Evolutionary conservation across 768 basidiomycete species (phyloP), one percentile per base, ranked within the genome.

Genomic region (Boletales sp.): DNA sequence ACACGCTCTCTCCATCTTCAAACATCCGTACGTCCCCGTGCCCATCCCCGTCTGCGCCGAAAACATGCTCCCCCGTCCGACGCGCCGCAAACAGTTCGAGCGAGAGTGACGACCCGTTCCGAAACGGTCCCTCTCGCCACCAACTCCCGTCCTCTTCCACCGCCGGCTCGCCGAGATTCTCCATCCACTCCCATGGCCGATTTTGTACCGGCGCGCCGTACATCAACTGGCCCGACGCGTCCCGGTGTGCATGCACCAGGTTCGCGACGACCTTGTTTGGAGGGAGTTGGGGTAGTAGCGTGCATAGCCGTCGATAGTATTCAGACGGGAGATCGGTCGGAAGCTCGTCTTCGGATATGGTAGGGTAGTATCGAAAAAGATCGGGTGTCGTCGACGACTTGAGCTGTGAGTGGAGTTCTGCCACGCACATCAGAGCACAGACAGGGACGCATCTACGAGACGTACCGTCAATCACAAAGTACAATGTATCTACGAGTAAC

Each of bases 171-270:
- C 87, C 87, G 4, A 90, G 60, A 61, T 85, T 81, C 65, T 92
- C 89, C 8, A 84, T 80, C 88, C 89, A 91, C 64, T 92, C 89
- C 89, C 89, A 92, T 4, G 90, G 87, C 31, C 82, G 79, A 66
- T 90, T 87, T 49, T 80, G 72, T 15, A 90, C 84, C 2, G 79
- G 74, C 5, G 69, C 61, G 17, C 78, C 75, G 51, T 73, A 70
- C 3, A 81, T 60, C 5, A 80, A 51, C 15, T 75, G 72, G 0
- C 85, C 86, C 12, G 69, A 69, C 2, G 69, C 44, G 54, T 89
- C 86, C 25, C 75, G 76, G 51, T 82, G 75, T 4, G 80, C 78
- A 41, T 78, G 78, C 4, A 78, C 75, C 31, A 92, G 77, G 53
- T 84, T 74, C 9, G 75, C 64, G 5, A 87, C 81, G 18, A 76